phyloP scores from a whole-genome alignment of 2,329 filamentous ascomycete genomes.

The Aureobasidium sp. region DNA sequence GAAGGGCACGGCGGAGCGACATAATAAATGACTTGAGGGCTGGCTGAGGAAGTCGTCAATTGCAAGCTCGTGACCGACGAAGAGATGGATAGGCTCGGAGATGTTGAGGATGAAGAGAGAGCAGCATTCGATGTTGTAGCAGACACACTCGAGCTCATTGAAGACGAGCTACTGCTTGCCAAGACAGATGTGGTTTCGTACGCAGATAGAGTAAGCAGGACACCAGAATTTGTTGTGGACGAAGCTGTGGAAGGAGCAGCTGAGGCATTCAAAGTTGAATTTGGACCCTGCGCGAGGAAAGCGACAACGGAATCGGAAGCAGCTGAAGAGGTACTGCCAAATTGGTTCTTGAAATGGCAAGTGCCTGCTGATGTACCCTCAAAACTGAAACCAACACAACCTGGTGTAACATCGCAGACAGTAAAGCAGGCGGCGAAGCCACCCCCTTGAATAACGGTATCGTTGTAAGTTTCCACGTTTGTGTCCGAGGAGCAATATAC shows the following conservation, averaged over 20 bases:
- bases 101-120: neutral
- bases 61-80: neutral
- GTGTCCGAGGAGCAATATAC: constrained; percentile 16
- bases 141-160: neutral
- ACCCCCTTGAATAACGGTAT: constrained; percentile 3
- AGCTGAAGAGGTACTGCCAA: neutral
- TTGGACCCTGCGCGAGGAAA: neutral
- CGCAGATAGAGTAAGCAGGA: neutral
- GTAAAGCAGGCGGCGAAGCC: constrained; percentile 16
- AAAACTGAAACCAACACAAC: constrained; percentile 14
- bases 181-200: neutral
- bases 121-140: neutral
- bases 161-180: neutral
- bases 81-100: neutral
- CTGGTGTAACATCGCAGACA: constrained; percentile 14
- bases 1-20: constrained; percentile 8
- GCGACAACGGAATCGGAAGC: constrained; percentile 12
- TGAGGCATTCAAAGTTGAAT: neutral
- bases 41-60: constrained; percentile 2
- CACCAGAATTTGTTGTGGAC: too few species aligned
- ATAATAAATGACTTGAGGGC: neutral
- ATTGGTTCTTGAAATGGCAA: constrained; percentile 13
- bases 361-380: constrained; percentile 11
- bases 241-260: neutral
- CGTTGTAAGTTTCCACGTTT: neutral